phyloP scores from a whole-genome alignment of 2,329 filamentous ascomycete genomes.

The Colletotrichum horii region DNA sequence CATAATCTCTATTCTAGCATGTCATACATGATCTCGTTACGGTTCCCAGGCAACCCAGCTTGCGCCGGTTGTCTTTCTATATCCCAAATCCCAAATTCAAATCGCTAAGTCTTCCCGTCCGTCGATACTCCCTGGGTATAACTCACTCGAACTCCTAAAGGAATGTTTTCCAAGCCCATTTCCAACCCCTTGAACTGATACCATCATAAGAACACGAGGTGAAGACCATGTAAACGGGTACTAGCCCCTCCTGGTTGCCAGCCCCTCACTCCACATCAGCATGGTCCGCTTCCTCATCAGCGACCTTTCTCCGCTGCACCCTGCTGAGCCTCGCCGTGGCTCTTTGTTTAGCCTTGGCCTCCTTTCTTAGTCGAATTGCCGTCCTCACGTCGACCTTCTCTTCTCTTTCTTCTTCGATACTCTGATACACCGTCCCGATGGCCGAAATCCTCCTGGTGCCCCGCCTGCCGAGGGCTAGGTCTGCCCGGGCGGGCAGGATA shows the following conservation, averaged over 20 bases:
- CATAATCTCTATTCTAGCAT: not conserved
- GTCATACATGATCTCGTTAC: not conserved
- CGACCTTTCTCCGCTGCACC: not conserved
- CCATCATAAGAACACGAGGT: not conserved
- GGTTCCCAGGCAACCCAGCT: not conserved
- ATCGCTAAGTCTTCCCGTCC: not conserved
- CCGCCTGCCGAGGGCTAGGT: slow-evolving; percentile 9
- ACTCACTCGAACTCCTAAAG: not conserved
- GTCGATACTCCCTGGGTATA: not conserved
- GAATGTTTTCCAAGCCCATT: not conserved
- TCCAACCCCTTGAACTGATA: not conserved
- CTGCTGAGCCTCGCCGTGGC: slow-evolving; percentile 11
- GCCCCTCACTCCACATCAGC: not conserved
- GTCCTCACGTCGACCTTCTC: slow-evolving; percentile 29
- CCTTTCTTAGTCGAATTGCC: slow-evolving; percentile 34
- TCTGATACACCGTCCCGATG: slow-evolving; percentile 17
- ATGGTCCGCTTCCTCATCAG: not conserved
- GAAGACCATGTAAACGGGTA: not conserved
- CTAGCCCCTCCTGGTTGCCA: not conserved
- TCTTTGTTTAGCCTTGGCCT: slow-evolving; percentile 32
- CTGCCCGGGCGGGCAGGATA: not conserved
- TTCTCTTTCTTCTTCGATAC: slow-evolving; percentile 21
- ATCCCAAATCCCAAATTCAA: not conserved
- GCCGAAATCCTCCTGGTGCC: slow-evolving; percentile 20
- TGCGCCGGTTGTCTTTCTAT: not conserved